These are phyloP conservation scores for Mallotus nudiflorus DNA, from an alignment of 345 rosid genomes.

Conservation along the genomic window DNA sequence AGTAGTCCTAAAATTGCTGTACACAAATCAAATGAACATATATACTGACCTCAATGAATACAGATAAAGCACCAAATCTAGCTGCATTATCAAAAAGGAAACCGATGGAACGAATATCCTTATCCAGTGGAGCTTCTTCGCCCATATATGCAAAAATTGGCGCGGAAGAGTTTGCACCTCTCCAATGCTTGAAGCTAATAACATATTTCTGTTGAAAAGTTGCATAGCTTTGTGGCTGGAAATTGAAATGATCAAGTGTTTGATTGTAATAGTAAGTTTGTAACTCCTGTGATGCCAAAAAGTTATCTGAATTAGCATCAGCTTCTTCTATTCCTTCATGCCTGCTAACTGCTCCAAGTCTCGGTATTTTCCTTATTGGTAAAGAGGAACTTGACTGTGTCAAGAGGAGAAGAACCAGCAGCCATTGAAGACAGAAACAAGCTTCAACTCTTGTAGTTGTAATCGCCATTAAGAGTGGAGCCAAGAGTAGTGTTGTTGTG, in stretches of 20 bases:
- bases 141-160: constrained; percentile 24
- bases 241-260: constrained; percentile 41
- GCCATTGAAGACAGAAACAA: not conserved
- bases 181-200: constrained; percentile 25
- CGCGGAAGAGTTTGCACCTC: not conserved
- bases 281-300: not conserved
- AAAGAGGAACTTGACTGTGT: not conserved
- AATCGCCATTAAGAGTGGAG: no score
- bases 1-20: no score
- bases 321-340: constrained; percentile 14
- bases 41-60: constrained; percentile 23
- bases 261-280: constrained; percentile 21
- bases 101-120: not conserved
- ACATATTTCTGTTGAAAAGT: constrained; percentile 27
- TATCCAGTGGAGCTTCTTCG: constrained; percentile 16
- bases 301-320: not conserved
- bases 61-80: constrained; percentile 18
- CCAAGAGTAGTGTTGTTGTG: no score
- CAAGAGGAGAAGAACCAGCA: not conserved
- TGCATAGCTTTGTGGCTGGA: constrained; percentile 21
- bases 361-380: not conserved
- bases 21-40: no score
- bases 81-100: constrained; percentile 18
- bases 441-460: not conserved
- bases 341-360: not conserved